phyloP scores from a whole-genome alignment of 1,284 basidiomycete genomes.

The Tremellales sp. region DNA sequence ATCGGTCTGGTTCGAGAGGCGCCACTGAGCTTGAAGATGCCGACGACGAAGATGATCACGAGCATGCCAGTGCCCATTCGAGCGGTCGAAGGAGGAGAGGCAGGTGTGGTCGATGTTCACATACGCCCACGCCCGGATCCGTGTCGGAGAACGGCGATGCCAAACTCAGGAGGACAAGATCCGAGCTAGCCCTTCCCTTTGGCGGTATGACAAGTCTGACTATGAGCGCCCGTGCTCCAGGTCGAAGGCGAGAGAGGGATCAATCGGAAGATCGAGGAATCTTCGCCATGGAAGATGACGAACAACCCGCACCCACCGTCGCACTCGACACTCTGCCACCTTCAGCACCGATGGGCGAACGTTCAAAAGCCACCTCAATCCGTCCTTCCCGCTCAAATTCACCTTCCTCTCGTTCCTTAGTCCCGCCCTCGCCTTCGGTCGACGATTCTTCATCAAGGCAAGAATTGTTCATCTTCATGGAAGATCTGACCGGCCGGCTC shows the following conservation, averaged over 20 bases:
- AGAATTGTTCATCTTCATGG: conserved; percentile 98
- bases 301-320: conserved; percentile 14
- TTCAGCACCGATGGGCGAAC: neutral
- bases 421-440: too few relatives aligned
- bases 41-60: conserved; percentile 32
- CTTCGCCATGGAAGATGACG: conserved; percentile 51
- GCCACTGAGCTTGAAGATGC: too few relatives aligned
- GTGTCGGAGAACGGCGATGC: too few relatives aligned
- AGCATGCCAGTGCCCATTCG: conserved; percentile 4
- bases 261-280: conserved; percentile 41
- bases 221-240: neutral
- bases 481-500: conserved; percentile 92
- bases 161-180: conserved; percentile 12
- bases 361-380: neutral
- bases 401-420: neutral
- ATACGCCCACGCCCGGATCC: too few relatives aligned
- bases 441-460: conserved; percentile 53
- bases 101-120: neutral
- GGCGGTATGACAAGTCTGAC: too few relatives aligned
- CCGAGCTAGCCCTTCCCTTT: conserved; percentile 5
- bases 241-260: conserved; percentile 16
- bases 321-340: conserved; percentile 3
- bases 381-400: neutral
- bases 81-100: conserved; percentile 6
- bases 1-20: too few relatives aligned